These are phyloP conservation scores for Penicillium concentricum DNA, from an alignment of 2,329 filamentous ascomycete genomes.

Conservation along the genomic window DNA sequence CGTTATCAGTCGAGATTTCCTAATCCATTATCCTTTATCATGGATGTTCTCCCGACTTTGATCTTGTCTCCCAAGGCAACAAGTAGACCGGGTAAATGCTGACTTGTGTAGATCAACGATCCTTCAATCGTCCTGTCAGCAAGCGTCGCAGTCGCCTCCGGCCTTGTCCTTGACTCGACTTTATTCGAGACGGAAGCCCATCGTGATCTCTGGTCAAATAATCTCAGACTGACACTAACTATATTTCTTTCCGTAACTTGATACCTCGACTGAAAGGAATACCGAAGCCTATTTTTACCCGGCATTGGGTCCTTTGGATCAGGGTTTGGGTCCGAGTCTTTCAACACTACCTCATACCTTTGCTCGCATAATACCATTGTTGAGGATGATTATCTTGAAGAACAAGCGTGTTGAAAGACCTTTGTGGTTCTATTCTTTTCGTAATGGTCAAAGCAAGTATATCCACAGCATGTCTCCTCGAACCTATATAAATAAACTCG, in stretches of 20 bases:
- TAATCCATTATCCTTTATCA: conserved; percentile 5
- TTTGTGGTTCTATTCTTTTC: not conserved
- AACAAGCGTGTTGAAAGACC: not conserved
- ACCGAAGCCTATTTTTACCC: not conserved
- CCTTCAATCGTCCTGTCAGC: not conserved
- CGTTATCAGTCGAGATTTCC: conserved; percentile 6
- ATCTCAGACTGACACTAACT: not conserved
- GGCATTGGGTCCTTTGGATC: not conserved
- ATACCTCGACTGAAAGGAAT: not conserved
- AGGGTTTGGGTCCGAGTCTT: not conserved
- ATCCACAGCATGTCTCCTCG: not conserved
- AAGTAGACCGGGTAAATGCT: not conserved
- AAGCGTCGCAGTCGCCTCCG: too few relatives aligned
- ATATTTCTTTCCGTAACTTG: not conserved
- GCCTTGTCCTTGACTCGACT: not conserved
- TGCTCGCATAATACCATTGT: not conserved
- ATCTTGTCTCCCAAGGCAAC: not conserved
- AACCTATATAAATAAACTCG: not conserved
- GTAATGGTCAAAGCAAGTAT: not conserved
- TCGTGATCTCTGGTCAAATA: not conserved
- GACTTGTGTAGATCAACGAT: not conserved
- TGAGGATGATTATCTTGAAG: not conserved
- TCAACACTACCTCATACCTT: not conserved
- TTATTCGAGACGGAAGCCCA: not conserved
- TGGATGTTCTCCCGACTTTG: not conserved